A percentile compares a stretch with the other conserved stretches of the same genome.
Conservation (phyloP, 768 basidiomycete genomes). For the Lentinula sp. region DNA sequence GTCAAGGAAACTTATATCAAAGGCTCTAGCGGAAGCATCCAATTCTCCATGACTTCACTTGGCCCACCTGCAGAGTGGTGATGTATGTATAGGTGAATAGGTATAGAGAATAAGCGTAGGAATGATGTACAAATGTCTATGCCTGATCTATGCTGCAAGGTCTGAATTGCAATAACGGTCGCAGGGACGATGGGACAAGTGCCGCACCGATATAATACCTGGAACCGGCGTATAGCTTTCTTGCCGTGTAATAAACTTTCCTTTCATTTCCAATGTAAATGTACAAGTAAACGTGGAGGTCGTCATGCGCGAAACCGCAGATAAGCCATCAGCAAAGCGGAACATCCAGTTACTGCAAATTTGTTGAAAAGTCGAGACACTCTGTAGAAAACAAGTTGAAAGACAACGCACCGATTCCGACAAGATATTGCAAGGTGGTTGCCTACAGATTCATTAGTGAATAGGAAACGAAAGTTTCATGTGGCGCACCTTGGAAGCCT, state of each 20-base stretch:
- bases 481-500: constrained; percentile 68
- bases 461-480: neutral
- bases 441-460: constrained; percentile 37
- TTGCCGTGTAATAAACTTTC: too few species aligned
- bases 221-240: too few species aligned
- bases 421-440: constrained; percentile 81
- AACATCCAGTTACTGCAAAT: constrained; percentile 71
- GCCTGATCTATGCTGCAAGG: neutral
- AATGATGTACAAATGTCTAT: neutral
- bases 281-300: neutral
- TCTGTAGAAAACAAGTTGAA: neutral
- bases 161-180: too few species aligned
- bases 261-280: too few species aligned
- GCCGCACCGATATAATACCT: too few species aligned
- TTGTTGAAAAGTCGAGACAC: constrained; percentile 7
- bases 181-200: too few species aligned
- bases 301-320: constrained; percentile 51
- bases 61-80: constrained; percentile 13
- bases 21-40: constrained; percentile 34
- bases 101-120: neutral
- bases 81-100: neutral
- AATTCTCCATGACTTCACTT: constrained; percentile 68
- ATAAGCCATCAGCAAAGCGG: constrained; percentile 84
- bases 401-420: constrained; percentile 70
- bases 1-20: constrained; percentile 57